Conservation (phyloP, 805 yeast genomes). For the Lachancea mirantina region DNA sequence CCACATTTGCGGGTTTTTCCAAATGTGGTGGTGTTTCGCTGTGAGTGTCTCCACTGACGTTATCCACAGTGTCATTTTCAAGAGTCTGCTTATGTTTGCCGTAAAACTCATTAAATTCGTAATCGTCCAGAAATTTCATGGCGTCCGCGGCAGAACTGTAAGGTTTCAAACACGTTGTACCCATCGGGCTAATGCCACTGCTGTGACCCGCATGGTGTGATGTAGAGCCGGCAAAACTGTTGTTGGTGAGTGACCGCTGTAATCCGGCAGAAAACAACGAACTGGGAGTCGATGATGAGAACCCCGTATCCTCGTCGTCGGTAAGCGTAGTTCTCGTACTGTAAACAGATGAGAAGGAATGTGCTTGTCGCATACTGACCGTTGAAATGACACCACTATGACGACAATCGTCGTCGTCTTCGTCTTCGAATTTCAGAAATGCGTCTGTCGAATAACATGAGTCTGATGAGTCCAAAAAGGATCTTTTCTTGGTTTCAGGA, state of each 20-base stretch:
- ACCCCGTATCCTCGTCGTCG: constrained; percentile 19
- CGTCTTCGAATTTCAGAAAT: constrained; percentile 25
- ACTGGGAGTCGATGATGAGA: constrained; percentile 23
- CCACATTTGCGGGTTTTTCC: too few species aligned
- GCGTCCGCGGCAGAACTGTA: constrained; percentile 7
- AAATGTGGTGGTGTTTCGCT: too few species aligned
- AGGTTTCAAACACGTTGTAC: constrained; percentile 1
- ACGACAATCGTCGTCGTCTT: constrained; percentile 11
- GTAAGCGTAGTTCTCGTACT: constrained; percentile 15
- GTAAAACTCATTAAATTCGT: constrained; percentile 19
- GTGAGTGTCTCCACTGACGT: too few species aligned
- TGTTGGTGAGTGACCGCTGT: constrained; percentile 9
- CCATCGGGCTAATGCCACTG: constrained; percentile 5
- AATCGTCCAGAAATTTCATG: constrained; percentile 17
- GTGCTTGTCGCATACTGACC: constrained; percentile 6
- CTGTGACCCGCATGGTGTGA: constrained; percentile 4
- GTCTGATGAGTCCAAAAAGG: constrained; percentile 5
- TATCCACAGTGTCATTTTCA: constrained; percentile 2
- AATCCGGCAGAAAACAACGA: constrained; percentile 22
- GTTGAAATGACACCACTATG: neutral
- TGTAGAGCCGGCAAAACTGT: constrained; percentile 4
- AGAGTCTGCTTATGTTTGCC: constrained; percentile 12
- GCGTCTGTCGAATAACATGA: constrained; percentile 9
- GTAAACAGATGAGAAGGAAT: constrained; percentile 9
- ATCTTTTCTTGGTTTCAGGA: constrained; percentile 6